phyloP scores from a whole-genome alignment of 1,284 basidiomycete species.

The Ganoderma leucocontextum region DNA sequence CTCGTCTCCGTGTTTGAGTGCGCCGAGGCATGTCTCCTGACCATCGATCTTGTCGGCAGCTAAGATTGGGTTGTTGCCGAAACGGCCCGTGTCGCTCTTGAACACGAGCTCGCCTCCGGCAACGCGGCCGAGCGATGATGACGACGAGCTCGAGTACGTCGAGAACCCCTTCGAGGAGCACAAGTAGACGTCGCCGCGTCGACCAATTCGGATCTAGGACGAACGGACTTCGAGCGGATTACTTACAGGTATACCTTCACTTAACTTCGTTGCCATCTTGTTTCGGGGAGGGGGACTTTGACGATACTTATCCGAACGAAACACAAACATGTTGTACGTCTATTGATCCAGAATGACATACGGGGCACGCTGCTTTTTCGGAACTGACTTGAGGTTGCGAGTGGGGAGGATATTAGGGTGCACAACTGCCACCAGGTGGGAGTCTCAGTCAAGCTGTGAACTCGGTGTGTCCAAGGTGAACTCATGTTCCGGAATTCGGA shows the following conservation, averaged over 20 bases:
- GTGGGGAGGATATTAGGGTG: no score
- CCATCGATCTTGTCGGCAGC: slow-evolving; percentile 36
- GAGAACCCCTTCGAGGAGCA: slow-evolving; percentile 73
- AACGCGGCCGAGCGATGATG: slow-evolving; percentile 47
- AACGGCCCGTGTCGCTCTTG: slow-evolving; percentile 75
- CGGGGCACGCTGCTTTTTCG: background rate
- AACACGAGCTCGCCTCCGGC: slow-evolving; percentile 45
- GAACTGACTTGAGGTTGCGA: background rate
- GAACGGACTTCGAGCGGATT: slow-evolving; percentile 1
- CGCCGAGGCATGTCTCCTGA: slow-evolving; percentile 3
- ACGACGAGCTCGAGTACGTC: slow-evolving; percentile 68
- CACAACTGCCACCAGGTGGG: background rate
- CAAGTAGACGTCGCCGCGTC: slow-evolving; percentile 19
- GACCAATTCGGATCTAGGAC: background rate
- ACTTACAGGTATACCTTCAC: background rate
- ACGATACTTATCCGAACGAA: background rate
- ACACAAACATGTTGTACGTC: slow-evolving; percentile 2
- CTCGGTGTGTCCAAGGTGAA: no score
- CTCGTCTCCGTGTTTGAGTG: background rate
- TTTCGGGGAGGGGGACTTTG: background rate
- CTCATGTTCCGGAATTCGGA: no score
- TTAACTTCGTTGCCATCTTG: background rate
- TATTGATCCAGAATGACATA: background rate
- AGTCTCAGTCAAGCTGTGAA: background rate
- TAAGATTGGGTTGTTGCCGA: slow-evolving; percentile 78